Evolutionary conservation across 805 yeast species (phyloP).

Genomic region (Spathaspora hagerdaliae): DNA sequence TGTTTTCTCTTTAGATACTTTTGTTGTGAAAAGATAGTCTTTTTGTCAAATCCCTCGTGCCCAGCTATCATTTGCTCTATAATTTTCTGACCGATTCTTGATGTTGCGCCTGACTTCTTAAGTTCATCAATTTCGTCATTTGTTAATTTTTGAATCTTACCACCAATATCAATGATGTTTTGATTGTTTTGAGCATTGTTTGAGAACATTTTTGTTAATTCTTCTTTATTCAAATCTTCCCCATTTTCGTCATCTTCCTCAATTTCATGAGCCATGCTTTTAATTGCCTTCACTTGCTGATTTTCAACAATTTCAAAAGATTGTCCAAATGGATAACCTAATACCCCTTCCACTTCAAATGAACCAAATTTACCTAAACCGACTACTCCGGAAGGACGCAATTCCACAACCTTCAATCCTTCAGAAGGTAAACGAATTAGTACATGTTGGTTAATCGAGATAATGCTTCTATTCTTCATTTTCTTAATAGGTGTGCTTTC

Average conservation of each 20-base stretch:
- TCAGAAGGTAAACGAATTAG: slow-evolving; percentile 79
- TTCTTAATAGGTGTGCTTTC: no score
- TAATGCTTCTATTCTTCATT: slow-evolving; percentile 20
- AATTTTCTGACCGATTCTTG: slow-evolving; percentile 66
- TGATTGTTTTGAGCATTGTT: slow-evolving; percentile 59
- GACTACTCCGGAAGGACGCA: slow-evolving; percentile 56
- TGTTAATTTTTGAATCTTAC: slow-evolving; percentile 66
- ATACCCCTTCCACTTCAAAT: slow-evolving; percentile 65
- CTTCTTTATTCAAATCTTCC: slow-evolving; percentile 33
- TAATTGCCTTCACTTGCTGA: slow-evolving; percentile 46
- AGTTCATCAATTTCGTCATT: slow-evolving; percentile 80
- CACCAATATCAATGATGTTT: slow-evolving; percentile 63
- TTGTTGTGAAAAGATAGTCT: slow-evolving; percentile 86
- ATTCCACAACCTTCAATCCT: slow-evolving; percentile 66
- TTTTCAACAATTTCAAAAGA: slow-evolving; percentile 78
- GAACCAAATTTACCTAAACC: slow-evolving; percentile 90
- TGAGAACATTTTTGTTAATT: slow-evolving; percentile 32
- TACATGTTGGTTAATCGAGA: slow-evolving; percentile 50
- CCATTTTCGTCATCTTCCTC: slow-evolving; percentile 24
- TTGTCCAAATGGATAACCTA: slow-evolving; percentile 85
- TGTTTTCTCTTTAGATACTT: slow-evolving; percentile 90
- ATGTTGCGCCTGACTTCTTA: slow-evolving; percentile 65
- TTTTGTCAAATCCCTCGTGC: slow-evolving; percentile 83
- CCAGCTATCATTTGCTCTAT: slow-evolving; percentile 78
- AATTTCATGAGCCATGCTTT: slow-evolving; percentile 26